These are phyloP conservation scores for Bjerkandera adusta DNA, from an alignment of 1,284 basidiomycete species.

Conservation along the genomic window DNA sequence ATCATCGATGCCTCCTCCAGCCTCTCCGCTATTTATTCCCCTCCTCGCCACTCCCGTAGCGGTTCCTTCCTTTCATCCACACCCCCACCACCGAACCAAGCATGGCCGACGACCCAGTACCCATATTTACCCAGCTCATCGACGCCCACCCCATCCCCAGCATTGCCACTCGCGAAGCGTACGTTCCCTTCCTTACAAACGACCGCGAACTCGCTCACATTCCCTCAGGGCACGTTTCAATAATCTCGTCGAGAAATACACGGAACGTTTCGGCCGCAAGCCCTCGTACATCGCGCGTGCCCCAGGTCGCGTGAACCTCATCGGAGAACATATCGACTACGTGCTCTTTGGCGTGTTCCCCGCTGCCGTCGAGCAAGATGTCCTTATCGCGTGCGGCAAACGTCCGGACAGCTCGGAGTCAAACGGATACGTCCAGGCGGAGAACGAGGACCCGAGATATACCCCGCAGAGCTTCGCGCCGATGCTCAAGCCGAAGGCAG, in stretches of 20 bases:
- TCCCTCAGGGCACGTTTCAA: slow-evolving; percentile 57
- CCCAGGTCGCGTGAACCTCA: slow-evolving; percentile 76
- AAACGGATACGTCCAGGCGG: slow-evolving; percentile 48
- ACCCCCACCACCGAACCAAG: too few species aligned
- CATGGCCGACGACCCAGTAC: slow-evolving; percentile 64
- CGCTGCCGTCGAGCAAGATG: slow-evolving; percentile 82
- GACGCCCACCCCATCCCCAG: slow-evolving; percentile 59
- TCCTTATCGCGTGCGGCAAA: slow-evolving; percentile 78
- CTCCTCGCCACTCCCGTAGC: too few species aligned
- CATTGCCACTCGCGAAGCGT: slow-evolving; percentile 58
- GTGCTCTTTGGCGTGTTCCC: slow-evolving; percentile 79
- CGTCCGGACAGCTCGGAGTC: slow-evolving; percentile 27
- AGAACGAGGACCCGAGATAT: slow-evolving; percentile 69
- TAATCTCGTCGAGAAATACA: slow-evolving; percentile 60
- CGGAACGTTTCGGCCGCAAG: slow-evolving; percentile 59
- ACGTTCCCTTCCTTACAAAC: slow-evolving; percentile 25
- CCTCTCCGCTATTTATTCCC: too few species aligned
- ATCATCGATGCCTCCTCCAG: too few species aligned
- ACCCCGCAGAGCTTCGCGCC: slow-evolving; percentile 56
- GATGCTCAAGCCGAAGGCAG: slow-evolving; percentile 22
- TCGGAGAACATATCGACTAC: slow-evolving; percentile 90
- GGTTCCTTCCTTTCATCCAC: too few species aligned
- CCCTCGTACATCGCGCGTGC: slow-evolving; percentile 77
- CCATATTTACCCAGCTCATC: slow-evolving; percentile 58
- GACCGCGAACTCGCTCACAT: too few species aligned